Conservation (phyloP, 2,329 filamentous ascomycete species). For the Fusarium robinianum region DNA sequence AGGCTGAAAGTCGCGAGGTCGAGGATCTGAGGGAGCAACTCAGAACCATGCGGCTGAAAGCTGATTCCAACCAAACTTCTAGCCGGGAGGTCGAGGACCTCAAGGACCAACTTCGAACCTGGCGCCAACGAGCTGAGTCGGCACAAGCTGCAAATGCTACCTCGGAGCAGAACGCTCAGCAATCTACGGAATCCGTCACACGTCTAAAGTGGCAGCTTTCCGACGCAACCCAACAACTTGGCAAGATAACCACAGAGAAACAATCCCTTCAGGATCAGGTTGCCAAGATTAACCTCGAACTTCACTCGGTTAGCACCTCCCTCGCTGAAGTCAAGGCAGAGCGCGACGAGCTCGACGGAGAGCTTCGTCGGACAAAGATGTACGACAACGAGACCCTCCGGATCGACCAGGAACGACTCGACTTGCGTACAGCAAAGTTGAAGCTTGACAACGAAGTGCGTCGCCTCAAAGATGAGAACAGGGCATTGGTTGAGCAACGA, state of each 20-base stretch:
- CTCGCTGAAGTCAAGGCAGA: slow-evolving; percentile 65
- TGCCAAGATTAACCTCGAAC: slow-evolving; percentile 60
- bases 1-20: slow-evolving; percentile 47
- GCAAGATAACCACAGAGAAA: slow-evolving; percentile 63
- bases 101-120: slow-evolving; percentile 38
- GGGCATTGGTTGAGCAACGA: slow-evolving; percentile 59
- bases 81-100: slow-evolving; percentile 26
- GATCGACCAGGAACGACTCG: slow-evolving; percentile 70
- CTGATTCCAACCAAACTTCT: slow-evolving; percentile 32
- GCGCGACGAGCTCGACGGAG: slow-evolving; percentile 67
- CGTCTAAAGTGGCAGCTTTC: slow-evolving; percentile 60
- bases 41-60: slow-evolving; percentile 33
- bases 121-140: slow-evolving; percentile 30
- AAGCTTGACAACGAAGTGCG: slow-evolving; percentile 71
- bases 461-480: slow-evolving; percentile 67
- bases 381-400: slow-evolving; percentile 63
- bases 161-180: slow-evolving; percentile 42
- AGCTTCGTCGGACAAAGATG: slow-evolving; percentile 59
- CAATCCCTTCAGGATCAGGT: slow-evolving; percentile 67
- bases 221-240: slow-evolving; percentile 62
- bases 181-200: slow-evolving; percentile 50
- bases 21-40: slow-evolving; percentile 24
- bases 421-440: slow-evolving; percentile 68
- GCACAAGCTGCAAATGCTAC: slow-evolving; percentile 37
- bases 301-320: slow-evolving; percentile 61